These are phyloP conservation scores for Cocos nucifera DNA, from an alignment of 176 grass and related monocot genomes.

Conservation along the genomic window DNA sequence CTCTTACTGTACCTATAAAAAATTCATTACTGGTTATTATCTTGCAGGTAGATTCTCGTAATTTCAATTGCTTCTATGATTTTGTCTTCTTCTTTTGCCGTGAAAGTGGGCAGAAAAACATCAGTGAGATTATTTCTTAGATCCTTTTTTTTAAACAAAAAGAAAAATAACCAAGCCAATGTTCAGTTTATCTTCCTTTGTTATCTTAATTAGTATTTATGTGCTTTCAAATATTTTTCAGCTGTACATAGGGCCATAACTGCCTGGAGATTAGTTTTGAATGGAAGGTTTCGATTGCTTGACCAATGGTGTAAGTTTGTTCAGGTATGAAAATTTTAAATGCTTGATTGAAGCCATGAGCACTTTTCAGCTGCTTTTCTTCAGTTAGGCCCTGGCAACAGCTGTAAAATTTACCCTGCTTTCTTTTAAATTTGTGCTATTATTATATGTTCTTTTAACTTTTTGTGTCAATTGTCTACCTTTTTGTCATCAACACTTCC, in stretches of 20 bases:
- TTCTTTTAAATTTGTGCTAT: too few relatives aligned
- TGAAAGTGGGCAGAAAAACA: conserved; percentile 85
- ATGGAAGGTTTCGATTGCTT: conserved; percentile 79
- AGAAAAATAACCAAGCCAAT: too few relatives aligned
- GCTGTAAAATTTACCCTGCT: too few relatives aligned
- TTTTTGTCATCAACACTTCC: too few relatives aligned
- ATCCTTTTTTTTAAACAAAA: too few relatives aligned
- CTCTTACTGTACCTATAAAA: background rate
- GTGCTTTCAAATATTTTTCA: conserved; percentile 26
- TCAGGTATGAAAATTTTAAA: conserved; percentile 33
- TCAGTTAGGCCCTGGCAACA: too few relatives aligned
- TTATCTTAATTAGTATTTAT: background rate
- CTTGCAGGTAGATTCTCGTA: conserved; percentile 53
- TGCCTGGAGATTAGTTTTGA: conserved; percentile 79
- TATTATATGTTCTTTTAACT: too few relatives aligned
- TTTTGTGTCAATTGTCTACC: too few relatives aligned
- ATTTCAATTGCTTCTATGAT: conserved; percentile 77
- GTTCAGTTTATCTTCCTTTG: background rate
- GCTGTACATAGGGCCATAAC: conserved; percentile 67
- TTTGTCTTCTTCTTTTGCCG: conserved; percentile 96
- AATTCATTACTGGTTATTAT: conserved; percentile 16
- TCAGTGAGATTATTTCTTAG: conserved; percentile 46
- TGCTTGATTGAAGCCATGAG: too few relatives aligned
- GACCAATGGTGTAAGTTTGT: conserved; percentile 86
- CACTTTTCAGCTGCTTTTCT: too few relatives aligned